Base-by-base conservation (phyloP, 2,329 filamentous ascomycete species). In the Diaporthe ampelina region DNA sequence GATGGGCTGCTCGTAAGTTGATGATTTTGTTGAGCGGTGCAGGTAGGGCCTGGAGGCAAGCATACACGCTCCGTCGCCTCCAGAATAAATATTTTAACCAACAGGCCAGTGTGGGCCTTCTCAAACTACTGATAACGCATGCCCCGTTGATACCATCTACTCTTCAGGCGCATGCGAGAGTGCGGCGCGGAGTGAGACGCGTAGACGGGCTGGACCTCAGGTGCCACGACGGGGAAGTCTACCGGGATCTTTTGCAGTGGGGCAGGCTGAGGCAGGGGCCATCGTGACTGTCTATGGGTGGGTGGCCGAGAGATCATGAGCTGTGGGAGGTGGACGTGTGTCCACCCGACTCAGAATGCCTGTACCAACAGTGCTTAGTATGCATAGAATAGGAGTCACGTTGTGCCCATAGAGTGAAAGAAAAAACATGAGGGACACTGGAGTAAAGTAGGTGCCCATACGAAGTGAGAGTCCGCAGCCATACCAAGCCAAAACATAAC, bases 271-370 rank as follows among this genome's bases (percentile, higher is more conserved):
- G 45, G 29, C 21, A 21, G 45, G 21, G 45, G 45, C 29, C 13
- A 67, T 67, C 45, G 52, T 52, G 13, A 8, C 61, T 40, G 29
- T 37, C 61, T 52, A 37, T 29, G 61, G 61, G 21, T 67, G 61
- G 21, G 45, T 67, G 45, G 61, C 29, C 29, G 45, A 21, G 13
- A n/a, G 45, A 52, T 45, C 24, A 29, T 52, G 29, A 65, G 61
- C 43, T 67, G 61, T 35, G 19, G 45, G 45, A 52, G 21, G 21
- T 67, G 40, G 45, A 52, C 3, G 29, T 50, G 61, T 67, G 29
- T 45, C 7, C 13, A 17, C n/a, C 21, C 63, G 63, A 67, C 63
- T 67, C 45, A 67, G 63, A 52, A 67, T 67, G 63, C 63, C 61
- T 67, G 61, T 37, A 50, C 45, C 19, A 9, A 21, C 2, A 10